These are phyloP conservation scores for Ramaria sp. DNA, from an alignment of 768 basidiomycete genomes.

Conservation along the genomic window DNA sequence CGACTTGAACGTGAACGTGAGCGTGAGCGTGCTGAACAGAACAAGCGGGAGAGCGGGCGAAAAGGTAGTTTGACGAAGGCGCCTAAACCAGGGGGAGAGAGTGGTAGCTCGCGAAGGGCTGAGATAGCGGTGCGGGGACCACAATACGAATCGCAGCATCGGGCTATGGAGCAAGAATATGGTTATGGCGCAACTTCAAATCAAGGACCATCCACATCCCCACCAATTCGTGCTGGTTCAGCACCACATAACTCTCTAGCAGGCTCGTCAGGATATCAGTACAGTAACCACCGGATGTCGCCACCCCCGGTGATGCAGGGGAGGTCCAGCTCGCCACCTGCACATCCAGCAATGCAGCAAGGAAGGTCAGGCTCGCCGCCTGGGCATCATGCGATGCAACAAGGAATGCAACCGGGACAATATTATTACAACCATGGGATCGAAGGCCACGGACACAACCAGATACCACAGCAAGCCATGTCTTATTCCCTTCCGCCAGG, in stretches of 20 bases:
- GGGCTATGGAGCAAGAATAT: slow-evolving; percentile 87
- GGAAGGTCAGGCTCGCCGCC: neutral
- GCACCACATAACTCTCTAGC: neutral
- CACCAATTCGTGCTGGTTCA: neutral
- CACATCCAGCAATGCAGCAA: slow-evolving; percentile 5
- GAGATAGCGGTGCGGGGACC: slow-evolving; percentile 85
- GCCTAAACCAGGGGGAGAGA: slow-evolving; percentile 33
- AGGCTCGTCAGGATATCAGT: slow-evolving; percentile 4
- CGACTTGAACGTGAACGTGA: slow-evolving; percentile 9
- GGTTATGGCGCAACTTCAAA: slow-evolving; percentile 16
- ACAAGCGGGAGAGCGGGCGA: slow-evolving; percentile 31
- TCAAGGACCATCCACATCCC: neutral
- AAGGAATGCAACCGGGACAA: slow-evolving; percentile 1
- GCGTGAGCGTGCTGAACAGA: slow-evolving; percentile 29
- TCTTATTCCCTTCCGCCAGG: slow-evolving; percentile 14
- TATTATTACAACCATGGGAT: slow-evolving; percentile 7
- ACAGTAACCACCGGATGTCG: slow-evolving; percentile 12
- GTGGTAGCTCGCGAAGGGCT: slow-evolving; percentile 46
- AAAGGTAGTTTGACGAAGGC: slow-evolving; percentile 60
- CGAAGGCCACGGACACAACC: neutral
- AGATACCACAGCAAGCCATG: slow-evolving; percentile 7
- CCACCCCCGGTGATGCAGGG: neutral
- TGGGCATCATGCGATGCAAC: slow-evolving; percentile 6
- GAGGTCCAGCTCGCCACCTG: slow-evolving; percentile 3
- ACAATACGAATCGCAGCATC: slow-evolving; percentile 90